Conservation (phyloP, 192 early-diverging fungal species). For the Entomortierella chlamydospora region DNA sequence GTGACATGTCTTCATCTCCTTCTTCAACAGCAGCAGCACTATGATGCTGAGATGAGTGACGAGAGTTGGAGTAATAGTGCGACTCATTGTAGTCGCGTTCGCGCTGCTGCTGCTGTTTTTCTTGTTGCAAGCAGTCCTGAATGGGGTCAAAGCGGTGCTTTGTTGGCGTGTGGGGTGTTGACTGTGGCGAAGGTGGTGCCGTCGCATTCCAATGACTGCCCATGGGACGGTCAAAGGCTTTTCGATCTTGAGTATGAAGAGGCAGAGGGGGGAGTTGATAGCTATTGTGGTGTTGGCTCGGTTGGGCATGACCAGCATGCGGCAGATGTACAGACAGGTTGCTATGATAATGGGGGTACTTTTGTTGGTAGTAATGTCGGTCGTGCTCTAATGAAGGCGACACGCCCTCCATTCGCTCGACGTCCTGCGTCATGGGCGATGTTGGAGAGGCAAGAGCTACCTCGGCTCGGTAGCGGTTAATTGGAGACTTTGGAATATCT, state of each 20-base stretch:
- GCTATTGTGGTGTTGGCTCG: neutral
- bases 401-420: conserved; percentile 48
- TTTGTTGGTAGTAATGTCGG: conserved; percentile 1
- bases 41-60: neutral
- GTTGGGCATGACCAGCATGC: conserved; percentile 23
- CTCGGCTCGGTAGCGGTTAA: neutral
- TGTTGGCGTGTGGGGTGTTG: conserved; percentile 51
- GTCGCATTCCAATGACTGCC: neutral
- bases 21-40: neutral
- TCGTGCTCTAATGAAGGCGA: conserved; percentile 3
- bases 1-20: conserved; percentile 25
- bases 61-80: conserved; percentile 2
- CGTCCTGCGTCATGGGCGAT: conserved; percentile 51
- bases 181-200: conserved; percentile 41
- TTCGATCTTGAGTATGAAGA: conserved; percentile 13
- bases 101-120: conserved; percentile 22
- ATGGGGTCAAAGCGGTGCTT: conserved; percentile 50
- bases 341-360: neutral
- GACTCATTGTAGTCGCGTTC: conserved; percentile 5
- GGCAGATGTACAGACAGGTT: neutral
- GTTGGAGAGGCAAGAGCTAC: conserved; percentile 34
- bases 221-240: neutral
- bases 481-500: conserved; percentile 14
- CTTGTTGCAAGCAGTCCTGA: conserved; percentile 49
- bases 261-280: conserved; percentile 31